These are phyloP conservation scores for Aegilops speltoides DNA, from an alignment of 176 grass and related monocot species.

Conservation along the genomic window DNA sequence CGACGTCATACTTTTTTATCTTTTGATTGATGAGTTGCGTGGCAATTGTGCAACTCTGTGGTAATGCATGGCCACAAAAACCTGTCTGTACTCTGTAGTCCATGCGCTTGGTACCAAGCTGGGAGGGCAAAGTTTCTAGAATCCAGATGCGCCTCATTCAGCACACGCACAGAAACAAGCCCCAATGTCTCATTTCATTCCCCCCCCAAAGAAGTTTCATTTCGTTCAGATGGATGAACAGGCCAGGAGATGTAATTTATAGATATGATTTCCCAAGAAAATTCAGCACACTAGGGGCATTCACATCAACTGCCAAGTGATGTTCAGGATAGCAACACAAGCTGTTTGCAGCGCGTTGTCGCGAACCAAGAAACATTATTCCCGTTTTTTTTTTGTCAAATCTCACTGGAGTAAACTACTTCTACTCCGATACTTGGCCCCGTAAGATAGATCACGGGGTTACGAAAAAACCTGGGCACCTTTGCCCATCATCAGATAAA, in stretches of 20 bases:
- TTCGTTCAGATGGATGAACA: background rate
- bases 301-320: background rate
- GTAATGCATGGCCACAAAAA: too few relatives aligned
- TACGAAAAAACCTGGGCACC: constrained; percentile 7
- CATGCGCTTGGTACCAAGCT: too few relatives aligned
- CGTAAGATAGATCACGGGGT: background rate
- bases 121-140: background rate
- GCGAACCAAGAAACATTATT: constrained; percentile 17
- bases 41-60: too few relatives aligned
- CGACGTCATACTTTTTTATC: background rate
- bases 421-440: constrained; percentile 2
- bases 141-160: background rate
- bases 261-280: background rate
- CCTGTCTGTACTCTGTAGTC: too few relatives aligned
- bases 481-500: background rate
- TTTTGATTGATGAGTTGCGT: background rate
- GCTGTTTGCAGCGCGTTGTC: background rate
- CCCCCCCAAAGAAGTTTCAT: background rate
- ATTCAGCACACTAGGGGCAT: background rate
- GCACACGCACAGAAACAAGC: background rate
- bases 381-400: background rate
- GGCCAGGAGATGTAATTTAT: background rate
- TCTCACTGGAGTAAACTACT: background rate
- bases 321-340: background rate
- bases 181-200: background rate